Evolutionary conservation across 306 rosid genomes (phyloP), one percentile per base, ranked within the genome.

Genomic region (Cucumis cinereus): DNA sequence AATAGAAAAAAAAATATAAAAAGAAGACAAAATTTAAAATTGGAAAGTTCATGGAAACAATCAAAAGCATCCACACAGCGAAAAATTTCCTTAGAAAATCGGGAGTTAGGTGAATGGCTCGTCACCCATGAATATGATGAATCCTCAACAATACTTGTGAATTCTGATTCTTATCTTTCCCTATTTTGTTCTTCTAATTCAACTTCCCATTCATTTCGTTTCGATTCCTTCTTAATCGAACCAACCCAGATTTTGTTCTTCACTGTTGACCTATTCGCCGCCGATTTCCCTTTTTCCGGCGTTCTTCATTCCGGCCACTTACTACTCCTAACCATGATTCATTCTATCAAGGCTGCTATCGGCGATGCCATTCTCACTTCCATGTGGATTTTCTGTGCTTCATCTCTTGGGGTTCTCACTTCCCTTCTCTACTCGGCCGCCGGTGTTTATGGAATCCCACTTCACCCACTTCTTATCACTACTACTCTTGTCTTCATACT

Each of bases 341-440:
- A 88, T 59, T 88, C 88, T 7, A 76, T 90, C 15, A 86, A 86
- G 79, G 84, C 91, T 7, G 96, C 96, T 17, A 57, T 82, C 59
- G 98, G 94, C 19, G 98, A 92, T 36, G 85, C 63, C 24, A 79
- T 90, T 67, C 74, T 93, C 70, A 90, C 96, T 7, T 85, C 84
- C 82, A 69, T 90, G 91, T 93, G 98, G 96, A 88, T 86, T 7
- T 86, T 87, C 70, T 64, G 84, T 45, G 90, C 96, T 7, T 90
- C 98, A 30, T 19, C 77, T 19, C 53, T 93, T 7, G 98, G 98
- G 10, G 79, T 83, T n/a, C 80, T 83, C 41, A 84, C 95, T 2
- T 43, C 53, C 30, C 14, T 85, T 3, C 66, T 89, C 30, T 80
- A 80, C 22, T 76, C 63, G 6, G 74, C 87, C 0, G 74, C 89